These are phyloP conservation scores for Saccharomycopsis capsularis DNA, from an alignment of 805 yeast species.

Conservation along the genomic window DNA sequence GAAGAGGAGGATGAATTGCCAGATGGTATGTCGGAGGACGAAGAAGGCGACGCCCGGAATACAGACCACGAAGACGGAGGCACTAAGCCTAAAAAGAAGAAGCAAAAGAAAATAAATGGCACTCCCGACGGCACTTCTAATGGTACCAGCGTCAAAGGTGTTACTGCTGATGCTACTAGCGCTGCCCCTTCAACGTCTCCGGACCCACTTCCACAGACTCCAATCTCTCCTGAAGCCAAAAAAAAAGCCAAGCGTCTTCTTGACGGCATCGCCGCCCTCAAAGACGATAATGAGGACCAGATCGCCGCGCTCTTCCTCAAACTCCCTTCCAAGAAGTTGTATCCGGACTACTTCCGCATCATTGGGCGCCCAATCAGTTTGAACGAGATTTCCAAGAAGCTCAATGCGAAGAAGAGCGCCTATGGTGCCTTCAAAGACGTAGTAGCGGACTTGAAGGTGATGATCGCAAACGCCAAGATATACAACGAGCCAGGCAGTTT, in stretches of 20 bases:
- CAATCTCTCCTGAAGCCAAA: background rate
- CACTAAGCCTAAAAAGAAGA: constrained; percentile 10
- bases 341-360: constrained; percentile 78
- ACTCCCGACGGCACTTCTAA: constrained; percentile 5
- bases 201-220: too few relatives aligned
- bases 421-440: constrained; percentile 40
- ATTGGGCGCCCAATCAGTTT: constrained; percentile 57
- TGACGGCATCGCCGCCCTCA: constrained; percentile 35
- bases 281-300: constrained; percentile 38
- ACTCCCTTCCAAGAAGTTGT: constrained; percentile 64
- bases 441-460: constrained; percentile 41
- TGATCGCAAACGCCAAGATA: constrained; percentile 61
- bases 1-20: constrained; percentile 19
- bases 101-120: constrained; percentile 3
- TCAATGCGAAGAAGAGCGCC: constrained; percentile 35
- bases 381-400: constrained; percentile 51
- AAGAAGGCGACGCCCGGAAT: constrained; percentile 24
- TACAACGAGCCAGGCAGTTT: constrained; percentile 64
- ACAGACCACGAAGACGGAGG: constrained; percentile 16
- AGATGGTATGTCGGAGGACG: constrained; percentile 13
- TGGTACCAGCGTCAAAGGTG: constrained; percentile 1
- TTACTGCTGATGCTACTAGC: constrained; percentile 19
- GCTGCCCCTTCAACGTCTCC: background rate
- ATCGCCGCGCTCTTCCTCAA: constrained; percentile 53
- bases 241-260: constrained; percentile 32